Percentiles rank a stretch among this genome's conserved stretches.
Conservation (phyloP, 768 basidiomycete species). For the Galerina marginata region DNA sequence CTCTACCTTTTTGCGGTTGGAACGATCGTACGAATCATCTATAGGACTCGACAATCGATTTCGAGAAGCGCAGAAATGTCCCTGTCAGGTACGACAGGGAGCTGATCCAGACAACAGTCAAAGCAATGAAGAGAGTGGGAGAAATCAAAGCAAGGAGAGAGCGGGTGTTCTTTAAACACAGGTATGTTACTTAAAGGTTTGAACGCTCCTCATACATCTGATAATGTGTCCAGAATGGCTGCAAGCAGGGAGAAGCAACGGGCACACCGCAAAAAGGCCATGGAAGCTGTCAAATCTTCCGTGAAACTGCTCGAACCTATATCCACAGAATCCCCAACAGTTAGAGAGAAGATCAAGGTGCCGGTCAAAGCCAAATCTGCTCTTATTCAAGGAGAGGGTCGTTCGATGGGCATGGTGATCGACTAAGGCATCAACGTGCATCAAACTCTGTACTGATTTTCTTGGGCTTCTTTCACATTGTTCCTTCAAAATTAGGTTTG, state of each 20-base stretch:
- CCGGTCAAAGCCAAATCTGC: slow-evolving; percentile 67
- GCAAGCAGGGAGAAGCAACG: slow-evolving; percentile 79
- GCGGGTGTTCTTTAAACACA: slow-evolving; percentile 94
- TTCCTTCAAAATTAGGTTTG: slow-evolving; percentile 18
- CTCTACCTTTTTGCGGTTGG: not conserved
- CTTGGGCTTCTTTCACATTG: slow-evolving; percentile 4
- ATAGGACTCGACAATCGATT: slow-evolving; percentile 97
- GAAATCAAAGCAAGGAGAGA: slow-evolving; percentile 93
- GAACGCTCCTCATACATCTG: not conserved
- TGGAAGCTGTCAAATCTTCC: slow-evolving; percentile 61
- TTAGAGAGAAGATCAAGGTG: slow-evolving; percentile 82
- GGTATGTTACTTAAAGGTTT: slow-evolving; percentile 44
- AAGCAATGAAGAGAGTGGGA: slow-evolving; percentile 93
- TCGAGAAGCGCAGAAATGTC: slow-evolving; percentile 98
- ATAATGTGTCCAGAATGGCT: slow-evolving; percentile 69
- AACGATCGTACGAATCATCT: slow-evolving; percentile 1
- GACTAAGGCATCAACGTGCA: slow-evolving; percentile 48
- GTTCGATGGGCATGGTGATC: slow-evolving; percentile 91
- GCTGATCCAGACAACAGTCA: slow-evolving; percentile 88
- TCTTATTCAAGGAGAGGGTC: slow-evolving; percentile 82
- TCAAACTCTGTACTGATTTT: not conserved
- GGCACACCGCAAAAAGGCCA: slow-evolving; percentile 69
- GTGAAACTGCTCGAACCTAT: slow-evolving; percentile 73
- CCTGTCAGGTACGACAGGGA: slow-evolving; percentile 98
- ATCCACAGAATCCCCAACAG: slow-evolving; percentile 41